A percentile compares a stretch with the other conserved stretches of the same genome.
These are phyloP conservation scores for Apiospora kogelbergensis DNA, from an alignment of 2,329 filamentous ascomycete genomes.

Conservation along the genomic window DNA sequence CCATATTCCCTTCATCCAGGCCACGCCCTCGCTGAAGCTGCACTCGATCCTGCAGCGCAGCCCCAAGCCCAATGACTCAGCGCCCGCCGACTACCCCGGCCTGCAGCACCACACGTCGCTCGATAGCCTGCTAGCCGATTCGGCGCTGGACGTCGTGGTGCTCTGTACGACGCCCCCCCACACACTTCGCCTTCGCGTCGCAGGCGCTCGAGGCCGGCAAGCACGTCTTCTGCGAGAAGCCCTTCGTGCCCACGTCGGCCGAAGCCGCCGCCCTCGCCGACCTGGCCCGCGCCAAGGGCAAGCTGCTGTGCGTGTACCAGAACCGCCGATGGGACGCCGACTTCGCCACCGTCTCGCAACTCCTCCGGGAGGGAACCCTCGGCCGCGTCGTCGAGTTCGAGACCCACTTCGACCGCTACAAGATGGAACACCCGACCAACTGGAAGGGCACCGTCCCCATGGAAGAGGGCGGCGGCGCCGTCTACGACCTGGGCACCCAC, in stretches of 20 bases:
- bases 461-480: conserved; percentile 61
- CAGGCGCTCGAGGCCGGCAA: conserved; percentile 68
- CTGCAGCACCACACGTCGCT: conserved; percentile 64
- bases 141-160: conserved; percentile 66
- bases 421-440: conserved; percentile 54
- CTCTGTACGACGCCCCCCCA: conserved; percentile 69
- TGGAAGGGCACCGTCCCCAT: conserved; percentile 69
- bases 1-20: conserved; percentile 76
- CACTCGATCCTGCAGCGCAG: conserved; percentile 75
- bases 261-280: conserved; percentile 63
- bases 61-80: conserved; percentile 64
- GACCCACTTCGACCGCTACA: conserved; percentile 78
- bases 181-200: conserved; percentile 66
- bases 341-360: conserved; percentile 67
- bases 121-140: conserved; percentile 64
- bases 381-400: conserved; percentile 77
- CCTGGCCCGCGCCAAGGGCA: conserved; percentile 38
- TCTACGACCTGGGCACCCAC: conserved; percentile 77
- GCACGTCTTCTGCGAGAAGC: conserved; percentile 81
- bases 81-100: conserved; percentile 65
- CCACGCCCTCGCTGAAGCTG: conserved; percentile 63
- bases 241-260: conserved; percentile 70
- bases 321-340: conserved; percentile 79
- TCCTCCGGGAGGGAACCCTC: conserved; percentile 59
- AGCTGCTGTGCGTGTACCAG: conserved; percentile 68